Base-by-base conservation (phyloP, 371 early-diverging fungal species). In the Mortierella sp. region DNA sequence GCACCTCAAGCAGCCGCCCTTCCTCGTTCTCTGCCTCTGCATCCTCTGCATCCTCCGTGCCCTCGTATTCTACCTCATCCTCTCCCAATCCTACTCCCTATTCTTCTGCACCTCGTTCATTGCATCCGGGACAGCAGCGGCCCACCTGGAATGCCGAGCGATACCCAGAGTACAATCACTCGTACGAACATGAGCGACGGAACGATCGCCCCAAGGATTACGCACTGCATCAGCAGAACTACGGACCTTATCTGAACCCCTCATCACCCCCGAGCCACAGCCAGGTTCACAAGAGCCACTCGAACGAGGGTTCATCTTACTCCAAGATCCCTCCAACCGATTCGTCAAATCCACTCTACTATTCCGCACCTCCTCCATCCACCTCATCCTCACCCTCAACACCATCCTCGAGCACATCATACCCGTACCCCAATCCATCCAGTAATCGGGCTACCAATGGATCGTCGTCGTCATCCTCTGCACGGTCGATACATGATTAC, bases 151-250 rank as follows among this genome's bases (percentile, higher is more conserved):
- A 72, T 46, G 54, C 30, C 19, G 72, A 61, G 48, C 62, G 61
- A 4, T 61, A 71, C 58, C 56, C 57, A 18, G 61, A 71, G 5
- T 65, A 71, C 16, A 54, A 30, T 30, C 57, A 64, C 23, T 71
- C 61, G 21, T 72, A 66, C 24, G 62, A 62, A 27, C 62, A 64
- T 18, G 43, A 54, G 10, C 49, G 53, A 26, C 47, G 64, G 21
- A 59, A 46, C 2, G 64, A 72, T 9, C 64, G 62, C 6, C 57
- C 73, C 9, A 72, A 59, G 48, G 67, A 67, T 27, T 67, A 53
- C 28, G 76, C 69, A 18, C 69, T 74, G 19, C 76, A 74, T 19
- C 76, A 74, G 24, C 76, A 74, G 23, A 74, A 74, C 57, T 74
- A 74, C 46, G 69, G 76, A 2, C 65, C 76, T 6, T 74, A 61